A percentile compares a stretch with the other conserved stretches of the same genome.
phyloP scores from a whole-genome alignment of 768 basidiomycete species.

The Leucocoprinus sp. region DNA sequence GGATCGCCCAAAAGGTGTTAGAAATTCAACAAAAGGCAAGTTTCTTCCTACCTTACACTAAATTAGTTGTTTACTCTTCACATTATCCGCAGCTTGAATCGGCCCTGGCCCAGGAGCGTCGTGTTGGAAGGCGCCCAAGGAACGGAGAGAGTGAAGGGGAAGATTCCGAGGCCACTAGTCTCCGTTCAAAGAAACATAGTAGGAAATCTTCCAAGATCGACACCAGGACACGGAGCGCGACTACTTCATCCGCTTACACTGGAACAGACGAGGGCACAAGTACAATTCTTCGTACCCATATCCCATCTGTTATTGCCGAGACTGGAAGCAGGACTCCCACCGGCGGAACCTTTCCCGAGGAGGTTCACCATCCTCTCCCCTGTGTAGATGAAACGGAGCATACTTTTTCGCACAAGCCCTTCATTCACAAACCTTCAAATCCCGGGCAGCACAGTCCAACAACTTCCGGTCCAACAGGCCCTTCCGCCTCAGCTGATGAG shows the following conservation, averaged over 20 bases:
- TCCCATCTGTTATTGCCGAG: constrained; percentile 20
- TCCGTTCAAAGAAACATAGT: constrained; percentile 29
- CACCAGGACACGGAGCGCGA: constrained; percentile 46
- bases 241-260: constrained; percentile 55
- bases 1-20: constrained; percentile 79
- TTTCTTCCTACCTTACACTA: constrained; percentile 8
- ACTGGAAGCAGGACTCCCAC: constrained; percentile 34
- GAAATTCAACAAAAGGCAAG: constrained; percentile 87
- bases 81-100: constrained; percentile 51
- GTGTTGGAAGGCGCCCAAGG: constrained; percentile 20
- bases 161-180: constrained; percentile 33
- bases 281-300: constrained; percentile 12
- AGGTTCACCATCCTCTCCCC: constrained; percentile 22
- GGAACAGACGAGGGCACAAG: constrained; percentile 19
- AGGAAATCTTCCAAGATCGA: constrained; percentile 20
- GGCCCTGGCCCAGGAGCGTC: constrained; percentile 55
- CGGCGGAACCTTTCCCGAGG: constrained; percentile 29
- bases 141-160: constrained; percentile 43
- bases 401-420: constrained; percentile 24
- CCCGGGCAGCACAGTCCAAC: constrained; percentile 12
- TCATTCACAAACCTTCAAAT: constrained; percentile 7
- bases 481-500: constrained; percentile 49
- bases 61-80: constrained; percentile 8
- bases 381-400: constrained; percentile 23
- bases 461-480: constrained; percentile 14